Percentiles rank a stretch among this genome's conserved stretches.
Evolutionary conservation across 2,329 filamentous ascomycete species (phyloP).

Genomic region (Botryotinia convoluta): DNA sequence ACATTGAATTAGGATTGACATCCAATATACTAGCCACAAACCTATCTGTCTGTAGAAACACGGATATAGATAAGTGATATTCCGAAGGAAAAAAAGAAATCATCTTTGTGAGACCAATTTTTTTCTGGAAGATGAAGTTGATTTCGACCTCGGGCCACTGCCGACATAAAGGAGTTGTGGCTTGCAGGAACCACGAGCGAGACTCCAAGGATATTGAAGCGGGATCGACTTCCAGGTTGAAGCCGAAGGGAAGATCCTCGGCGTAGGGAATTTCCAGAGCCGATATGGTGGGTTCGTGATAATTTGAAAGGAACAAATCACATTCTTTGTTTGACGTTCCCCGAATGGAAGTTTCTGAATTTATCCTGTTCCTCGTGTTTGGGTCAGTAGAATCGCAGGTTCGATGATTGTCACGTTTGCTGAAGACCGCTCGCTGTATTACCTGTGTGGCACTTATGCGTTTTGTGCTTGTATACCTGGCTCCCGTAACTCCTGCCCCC

Average conservation of each 20-base stretch:
- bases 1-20: background rate
- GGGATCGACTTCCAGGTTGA: background rate
- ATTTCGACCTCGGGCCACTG: background rate
- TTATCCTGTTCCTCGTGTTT: background rate
- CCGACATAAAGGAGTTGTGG: background rate
- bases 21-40: background rate
- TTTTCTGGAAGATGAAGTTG: background rate
- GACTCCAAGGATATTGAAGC: background rate
- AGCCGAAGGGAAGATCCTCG: background rate
- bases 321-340: background rate
- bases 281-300: background rate
- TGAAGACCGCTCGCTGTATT: background rate
- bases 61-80: background rate
- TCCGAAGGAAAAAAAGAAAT: background rate
- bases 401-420: background rate
- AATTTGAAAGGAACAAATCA: background rate
- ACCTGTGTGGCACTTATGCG: background rate
- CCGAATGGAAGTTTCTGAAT: background rate
- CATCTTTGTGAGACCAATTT: background rate
- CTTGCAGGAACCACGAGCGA: slow-evolving; percentile 6
- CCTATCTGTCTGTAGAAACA: background rate
- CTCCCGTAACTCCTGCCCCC: background rate
- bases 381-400: no score
- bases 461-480: background rate
- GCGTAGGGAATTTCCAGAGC: background rate